phyloP scores from a whole-genome alignment of 164 flowering plant species.

The Magnolia sinica region DNA sequence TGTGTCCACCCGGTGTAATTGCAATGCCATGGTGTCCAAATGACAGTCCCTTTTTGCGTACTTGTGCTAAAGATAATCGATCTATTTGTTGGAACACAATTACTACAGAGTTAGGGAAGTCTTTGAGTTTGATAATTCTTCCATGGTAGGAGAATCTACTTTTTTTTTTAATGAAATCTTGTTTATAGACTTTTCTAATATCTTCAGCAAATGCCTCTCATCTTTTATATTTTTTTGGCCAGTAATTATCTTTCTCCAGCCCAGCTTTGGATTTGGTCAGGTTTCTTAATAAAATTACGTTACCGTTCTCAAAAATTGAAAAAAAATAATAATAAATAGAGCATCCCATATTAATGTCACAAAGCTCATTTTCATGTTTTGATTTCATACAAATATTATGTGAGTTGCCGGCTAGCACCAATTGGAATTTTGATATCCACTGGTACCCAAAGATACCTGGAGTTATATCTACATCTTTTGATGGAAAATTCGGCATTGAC shows the following conservation, averaged over 20 bases:
- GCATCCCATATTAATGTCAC: constrained; percentile 1
- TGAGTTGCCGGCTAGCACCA: constrained; percentile 83
- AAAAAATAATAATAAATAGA: too few relatives aligned
- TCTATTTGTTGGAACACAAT: constrained; percentile 94
- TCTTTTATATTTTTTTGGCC: too few relatives aligned
- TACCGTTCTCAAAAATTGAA: too few relatives aligned
- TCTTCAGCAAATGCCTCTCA: not conserved
- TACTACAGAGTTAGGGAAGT: constrained; percentile 61
- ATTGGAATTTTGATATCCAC: constrained; percentile 96
- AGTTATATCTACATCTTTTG: constrained; percentile 91
- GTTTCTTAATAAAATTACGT: too few relatives aligned
- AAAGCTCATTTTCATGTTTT: constrained; percentile 4
- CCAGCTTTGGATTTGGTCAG: too few relatives aligned
- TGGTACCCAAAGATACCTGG: constrained; percentile 97
- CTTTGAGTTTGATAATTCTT: not conserved
- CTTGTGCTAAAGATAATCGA: constrained; percentile 94
- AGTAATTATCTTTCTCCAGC: too few relatives aligned
- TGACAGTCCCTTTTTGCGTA: constrained; percentile 85
- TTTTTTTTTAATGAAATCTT: not conserved
- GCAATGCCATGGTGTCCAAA: constrained; percentile 97
- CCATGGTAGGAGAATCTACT: too few relatives aligned
- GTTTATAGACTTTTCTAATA: not conserved
- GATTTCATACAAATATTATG: constrained; percentile 58
- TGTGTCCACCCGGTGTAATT: constrained; percentile 64
- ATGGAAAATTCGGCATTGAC: constrained; percentile 90